Percentiles rank a stretch among this genome's conserved stretches.
These are phyloP conservation scores for Hemileccinum impolitum DNA, from an alignment of 768 basidiomycete species.

Conservation along the genomic window DNA sequence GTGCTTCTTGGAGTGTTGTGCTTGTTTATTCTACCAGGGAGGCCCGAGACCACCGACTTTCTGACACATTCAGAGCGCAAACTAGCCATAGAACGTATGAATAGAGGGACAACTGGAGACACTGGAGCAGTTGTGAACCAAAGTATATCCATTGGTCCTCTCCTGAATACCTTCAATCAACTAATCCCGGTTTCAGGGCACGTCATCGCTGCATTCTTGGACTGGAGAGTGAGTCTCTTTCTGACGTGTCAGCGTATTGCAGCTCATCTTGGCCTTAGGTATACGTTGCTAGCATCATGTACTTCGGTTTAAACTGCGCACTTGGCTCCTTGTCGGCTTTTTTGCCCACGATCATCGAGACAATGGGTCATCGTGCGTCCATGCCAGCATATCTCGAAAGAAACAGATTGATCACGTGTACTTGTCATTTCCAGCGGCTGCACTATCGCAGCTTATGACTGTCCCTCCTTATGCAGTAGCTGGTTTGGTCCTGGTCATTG, in stretches of 20 bases:
- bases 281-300: slow-evolving; percentile 46
- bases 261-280: slow-evolving; percentile 25
- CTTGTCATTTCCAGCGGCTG: slow-evolving; percentile 32
- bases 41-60: slow-evolving; percentile 35
- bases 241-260: neutral
- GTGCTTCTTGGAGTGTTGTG: slow-evolving; percentile 27
- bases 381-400: neutral
- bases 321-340: slow-evolving; percentile 50
- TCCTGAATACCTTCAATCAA: neutral
- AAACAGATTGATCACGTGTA: neutral
- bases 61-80: slow-evolving; percentile 33
- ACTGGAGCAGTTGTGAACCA: slow-evolving; percentile 40
- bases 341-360: slow-evolving; percentile 53
- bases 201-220: slow-evolving; percentile 40
- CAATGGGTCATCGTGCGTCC: slow-evolving; percentile 43
- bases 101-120: slow-evolving; percentile 42
- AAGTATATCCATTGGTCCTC: slow-evolving; percentile 20
- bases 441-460: slow-evolving; percentile 47
- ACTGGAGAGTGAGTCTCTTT: slow-evolving; percentile 37
- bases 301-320: slow-evolving; percentile 48
- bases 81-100: slow-evolving; percentile 33
- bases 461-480: slow-evolving; percentile 53
- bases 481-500: slow-evolving; percentile 33
- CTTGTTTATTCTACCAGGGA: slow-evolving; percentile 28
- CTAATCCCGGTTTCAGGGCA: slow-evolving; percentile 31